phyloP scores from a whole-genome alignment of 116 monocot species.

The Iris pallida region DNA sequence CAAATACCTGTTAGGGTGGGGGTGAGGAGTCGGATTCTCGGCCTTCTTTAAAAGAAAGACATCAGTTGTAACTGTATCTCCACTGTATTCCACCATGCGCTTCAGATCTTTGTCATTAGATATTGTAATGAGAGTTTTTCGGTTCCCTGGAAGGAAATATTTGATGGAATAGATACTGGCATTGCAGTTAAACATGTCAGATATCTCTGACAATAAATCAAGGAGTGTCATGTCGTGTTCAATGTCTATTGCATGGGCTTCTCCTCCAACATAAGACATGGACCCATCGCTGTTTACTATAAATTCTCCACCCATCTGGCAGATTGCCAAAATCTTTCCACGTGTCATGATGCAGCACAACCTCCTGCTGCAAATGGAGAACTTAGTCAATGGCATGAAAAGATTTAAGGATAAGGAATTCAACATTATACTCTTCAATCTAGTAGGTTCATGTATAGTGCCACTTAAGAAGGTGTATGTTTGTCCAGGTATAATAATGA shows the following conservation, averaged over 20 bases:
- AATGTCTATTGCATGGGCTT: conserved; percentile 82
- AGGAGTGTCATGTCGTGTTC: conserved; percentile 40
- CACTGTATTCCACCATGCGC: conserved; percentile 78
- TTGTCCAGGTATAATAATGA: too few relatives aligned
- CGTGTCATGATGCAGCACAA: not conserved
- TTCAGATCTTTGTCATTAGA: conserved; percentile 80
- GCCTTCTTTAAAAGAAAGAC: conserved; percentile 49
- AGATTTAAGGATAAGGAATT: too few relatives aligned
- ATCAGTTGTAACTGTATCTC: conserved; percentile 50
- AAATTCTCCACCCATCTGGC: conserved; percentile 81
- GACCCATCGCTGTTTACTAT: conserved; percentile 50
- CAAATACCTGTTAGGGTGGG: not conserved
- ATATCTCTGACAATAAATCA: conserved; percentile 57
- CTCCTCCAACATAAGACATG: conserved; percentile 66
- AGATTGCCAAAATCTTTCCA: conserved; percentile 60
- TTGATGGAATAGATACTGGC: conserved; percentile 39
- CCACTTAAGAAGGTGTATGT: too few relatives aligned
- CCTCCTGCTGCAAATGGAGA: not conserved
- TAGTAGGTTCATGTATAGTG: too few relatives aligned
- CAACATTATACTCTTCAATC: too few relatives aligned
- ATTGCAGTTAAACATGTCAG: conserved; percentile 46
- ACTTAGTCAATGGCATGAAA: too few relatives aligned
- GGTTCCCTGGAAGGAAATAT: conserved; percentile 81
- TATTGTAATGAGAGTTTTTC: conserved; percentile 67
- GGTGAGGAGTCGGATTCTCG: conserved; percentile 14